Evolutionary conservation across 1,284 basidiomycete genomes (phyloP), one percentile per base, ranked within the genome.

Genomic region (Thecaphora thlaspeos): DNA sequence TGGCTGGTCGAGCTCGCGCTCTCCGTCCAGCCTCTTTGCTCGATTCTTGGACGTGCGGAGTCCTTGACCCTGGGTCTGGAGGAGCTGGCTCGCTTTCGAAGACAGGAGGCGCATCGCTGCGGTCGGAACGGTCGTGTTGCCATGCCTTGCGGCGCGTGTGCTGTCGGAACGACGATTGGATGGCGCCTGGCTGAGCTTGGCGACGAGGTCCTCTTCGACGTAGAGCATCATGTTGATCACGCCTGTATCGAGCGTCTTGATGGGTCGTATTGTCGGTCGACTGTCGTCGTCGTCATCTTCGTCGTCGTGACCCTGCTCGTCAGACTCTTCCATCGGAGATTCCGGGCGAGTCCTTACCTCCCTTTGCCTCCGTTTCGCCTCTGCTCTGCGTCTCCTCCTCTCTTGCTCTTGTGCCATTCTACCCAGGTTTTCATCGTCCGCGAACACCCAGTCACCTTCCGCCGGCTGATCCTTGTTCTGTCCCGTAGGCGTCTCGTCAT

Each of bases 401-500:
- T 28, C 26, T 5, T 28, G 7, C 7, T 5, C 26, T 11, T 11
- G 5, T 11, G 26, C 26, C 26, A 28, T 7, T 28, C 26, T 28
- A 9, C 59, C 50, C 3, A 59, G 42, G 18, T 48, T 55, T 8
- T 58, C 61, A 1, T 26, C 38, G 26, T 64, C 66, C 1, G 66
- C 61, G 3, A 55, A 51, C 1, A 68, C 54, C 65, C 65, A 68
- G 36, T 58, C 49, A 2, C 61, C 65, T 4, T 59, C 60, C 8
- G 22, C 41, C 12, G 66, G 53, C 18, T 59, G 40, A 32, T 64
- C 43, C 4, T 42, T 26, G 32, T 55, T 58, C 24, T 52, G 49
- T 0, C 55, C 55, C 1, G 23, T 17, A 14, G 46, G 28, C 1
- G 38, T 56, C 11, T 47, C 81, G 37, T 85, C 84, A 55, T 91